Percentiles rank a stretch among this genome's conserved stretches.
Evolutionary conservation across 2,329 filamentous ascomycete genomes (phyloP).

Genomic region (Fusarium dimerum): DNA sequence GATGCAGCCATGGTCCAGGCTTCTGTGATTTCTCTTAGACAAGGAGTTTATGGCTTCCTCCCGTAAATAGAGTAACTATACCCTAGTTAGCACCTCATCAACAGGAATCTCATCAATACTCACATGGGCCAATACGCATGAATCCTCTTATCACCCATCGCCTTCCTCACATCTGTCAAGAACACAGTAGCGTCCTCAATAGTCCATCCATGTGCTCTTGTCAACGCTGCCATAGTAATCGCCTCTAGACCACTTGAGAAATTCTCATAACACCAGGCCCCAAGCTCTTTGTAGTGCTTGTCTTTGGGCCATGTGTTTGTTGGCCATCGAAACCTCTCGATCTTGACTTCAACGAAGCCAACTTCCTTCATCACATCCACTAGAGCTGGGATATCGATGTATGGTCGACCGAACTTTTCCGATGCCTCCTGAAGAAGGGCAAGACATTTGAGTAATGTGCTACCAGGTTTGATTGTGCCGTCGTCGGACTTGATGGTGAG

Average conservation of each 20-base stretch:
- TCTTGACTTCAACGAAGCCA: constrained; percentile 20
- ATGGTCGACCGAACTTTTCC: constrained; percentile 20
- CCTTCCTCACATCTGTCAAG: no score
- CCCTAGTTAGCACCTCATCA: no score
- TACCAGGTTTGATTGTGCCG: constrained; percentile 17
- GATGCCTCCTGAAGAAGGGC: constrained; percentile 23
- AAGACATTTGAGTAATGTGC: constrained; percentile 20
- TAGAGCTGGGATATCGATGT: constrained; percentile 15
- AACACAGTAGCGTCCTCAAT: not conserved
- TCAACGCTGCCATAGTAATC: constrained; percentile 18
- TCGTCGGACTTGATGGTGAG: constrained; percentile 16
- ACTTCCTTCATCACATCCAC: constrained; percentile 14
- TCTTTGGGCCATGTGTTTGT: constrained; percentile 21
- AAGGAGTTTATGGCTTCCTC: no score
- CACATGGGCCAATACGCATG: no score
- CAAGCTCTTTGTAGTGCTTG: constrained; percentile 15
- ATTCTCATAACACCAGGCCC: constrained; percentile 17
- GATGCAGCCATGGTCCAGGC: no score
- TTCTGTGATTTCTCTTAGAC: no score
- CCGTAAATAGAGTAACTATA: no score
- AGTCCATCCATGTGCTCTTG: constrained; percentile 15
- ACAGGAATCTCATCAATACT: no score
- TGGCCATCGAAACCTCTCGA: constrained; percentile 20
- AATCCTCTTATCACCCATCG: no score
- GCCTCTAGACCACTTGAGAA: constrained; percentile 17